These are phyloP conservation scores for Capsicum pubescens DNA, from an alignment of 257 asterid genomes.

Conservation along the genomic window DNA sequence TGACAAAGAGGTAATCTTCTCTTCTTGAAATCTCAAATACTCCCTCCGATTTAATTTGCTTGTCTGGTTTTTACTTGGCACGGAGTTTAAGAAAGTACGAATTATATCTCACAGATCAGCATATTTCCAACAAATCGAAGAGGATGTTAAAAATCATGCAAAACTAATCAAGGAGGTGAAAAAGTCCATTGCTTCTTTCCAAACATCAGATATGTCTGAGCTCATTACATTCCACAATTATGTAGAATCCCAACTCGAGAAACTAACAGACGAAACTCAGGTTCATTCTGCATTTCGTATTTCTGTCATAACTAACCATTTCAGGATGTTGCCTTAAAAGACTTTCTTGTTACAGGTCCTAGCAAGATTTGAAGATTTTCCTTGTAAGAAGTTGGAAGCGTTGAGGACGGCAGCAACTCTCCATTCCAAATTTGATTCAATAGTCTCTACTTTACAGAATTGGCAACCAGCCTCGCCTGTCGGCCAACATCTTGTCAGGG, in stretches of 20 bases:
- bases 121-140: conserved; percentile 81
- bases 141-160: conserved; percentile 39
- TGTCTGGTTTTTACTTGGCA: neutral
- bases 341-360: conserved; percentile 54
- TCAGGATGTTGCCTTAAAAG: neutral
- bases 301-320: neutral
- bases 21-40: neutral
- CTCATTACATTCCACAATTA: conserved; percentile 37
- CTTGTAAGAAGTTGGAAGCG: conserved; percentile 78
- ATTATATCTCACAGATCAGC: conserved; percentile 65
- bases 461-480: conserved; percentile 65
- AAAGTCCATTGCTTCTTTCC: conserved; percentile 35
- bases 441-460: conserved; percentile 50
- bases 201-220: conserved; percentile 42
- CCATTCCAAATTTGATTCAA: conserved; percentile 59
- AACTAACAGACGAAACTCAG: conserved; percentile 44
- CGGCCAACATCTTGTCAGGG: conserved; percentile 62
- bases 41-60: neutral
- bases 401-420: conserved; percentile 82
- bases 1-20: conserved; percentile 68
- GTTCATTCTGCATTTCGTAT: conserved; percentile 17
- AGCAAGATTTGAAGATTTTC: conserved; percentile 85
- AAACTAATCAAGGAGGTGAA: conserved; percentile 36
- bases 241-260: conserved; percentile 41
- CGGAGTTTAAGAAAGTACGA: neutral